Percentiles rank a stretch among this genome's conserved stretches.
phyloP scores from a whole-genome alignment of 2,329 filamentous ascomycete genomes.

The Cercospora sojina region DNA sequence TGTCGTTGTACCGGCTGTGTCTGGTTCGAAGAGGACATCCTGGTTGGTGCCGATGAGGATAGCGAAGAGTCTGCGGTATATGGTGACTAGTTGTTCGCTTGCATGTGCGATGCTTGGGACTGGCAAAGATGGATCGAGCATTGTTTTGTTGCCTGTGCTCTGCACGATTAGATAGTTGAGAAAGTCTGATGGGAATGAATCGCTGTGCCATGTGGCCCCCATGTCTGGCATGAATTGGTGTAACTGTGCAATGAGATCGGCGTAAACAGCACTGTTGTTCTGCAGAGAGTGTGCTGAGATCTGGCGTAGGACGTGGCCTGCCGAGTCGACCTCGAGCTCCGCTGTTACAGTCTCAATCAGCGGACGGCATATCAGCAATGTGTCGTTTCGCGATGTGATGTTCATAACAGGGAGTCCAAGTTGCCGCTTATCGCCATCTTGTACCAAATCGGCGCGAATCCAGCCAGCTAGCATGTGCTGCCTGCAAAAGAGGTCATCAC shows the following conservation, averaged over 20 bases:
- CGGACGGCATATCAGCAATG: constrained; percentile 40
- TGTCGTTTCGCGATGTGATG: constrained; percentile 8
- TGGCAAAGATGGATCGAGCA: constrained; percentile 41
- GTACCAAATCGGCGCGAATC: constrained; percentile 28
- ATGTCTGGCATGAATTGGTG: constrained; percentile 22
- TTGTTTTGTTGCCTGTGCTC: constrained; percentile 32
- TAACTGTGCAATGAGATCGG: constrained; percentile 20
- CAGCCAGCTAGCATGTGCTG: constrained; percentile 34
- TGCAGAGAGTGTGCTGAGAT: not conserved
- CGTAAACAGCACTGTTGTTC: not conserved
- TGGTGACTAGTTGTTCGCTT: constrained; percentile 24
- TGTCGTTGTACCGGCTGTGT: not conserved
- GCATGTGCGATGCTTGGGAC: constrained; percentile 39
- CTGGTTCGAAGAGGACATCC: constrained; percentile 40
- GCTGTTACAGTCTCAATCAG: too few relatives aligned
- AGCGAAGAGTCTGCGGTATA: constrained; percentile 46
- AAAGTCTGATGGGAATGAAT: constrained; percentile 47
- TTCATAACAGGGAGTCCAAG: constrained; percentile 2
- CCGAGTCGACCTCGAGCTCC: constrained; percentile 37
- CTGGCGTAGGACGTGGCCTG: constrained; percentile 30
- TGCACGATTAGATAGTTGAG: constrained; percentile 49
- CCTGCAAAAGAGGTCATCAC: constrained; percentile 24
- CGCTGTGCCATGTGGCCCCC: constrained; percentile 49
- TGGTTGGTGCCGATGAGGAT: constrained; percentile 47
- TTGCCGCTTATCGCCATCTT: constrained; percentile 9